Evolutionary conservation across 768 basidiomycete genomes (phyloP).

Genomic region (Leccinum uliginosum): DNA sequence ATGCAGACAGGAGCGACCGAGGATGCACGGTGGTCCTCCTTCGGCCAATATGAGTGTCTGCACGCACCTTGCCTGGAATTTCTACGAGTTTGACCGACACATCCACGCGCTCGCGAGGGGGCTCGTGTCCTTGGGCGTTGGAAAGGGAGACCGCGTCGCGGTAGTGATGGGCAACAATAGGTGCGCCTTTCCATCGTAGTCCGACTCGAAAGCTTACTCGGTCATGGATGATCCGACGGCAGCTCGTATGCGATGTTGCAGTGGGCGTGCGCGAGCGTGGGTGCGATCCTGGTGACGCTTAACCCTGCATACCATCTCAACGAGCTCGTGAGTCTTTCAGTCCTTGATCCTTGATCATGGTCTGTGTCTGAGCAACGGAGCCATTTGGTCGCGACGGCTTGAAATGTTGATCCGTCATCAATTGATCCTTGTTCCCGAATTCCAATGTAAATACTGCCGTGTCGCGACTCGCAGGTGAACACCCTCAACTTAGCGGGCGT

Average conservation of each 20-base stretch:
- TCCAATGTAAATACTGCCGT: too few species aligned
- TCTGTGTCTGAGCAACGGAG: too few species aligned
- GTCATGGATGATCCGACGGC: not conserved
- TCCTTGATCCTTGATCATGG: not conserved
- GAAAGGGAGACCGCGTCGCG: slow-evolving; percentile 71
- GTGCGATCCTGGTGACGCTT: slow-evolving; percentile 75
- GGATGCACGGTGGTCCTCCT: slow-evolving; percentile 57
- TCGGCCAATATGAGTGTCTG: slow-evolving; percentile 46
- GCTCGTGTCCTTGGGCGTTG: slow-evolving; percentile 64
- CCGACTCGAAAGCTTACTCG: not conserved
- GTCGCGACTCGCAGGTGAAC: slow-evolving; percentile 42
- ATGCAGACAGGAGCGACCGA: slow-evolving; percentile 53
- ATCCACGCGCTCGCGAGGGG: slow-evolving; percentile 68
- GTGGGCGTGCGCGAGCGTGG: slow-evolving; percentile 83
- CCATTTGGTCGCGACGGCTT: too few species aligned
- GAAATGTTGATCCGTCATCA: not conserved
- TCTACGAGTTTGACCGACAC: slow-evolving; percentile 61
- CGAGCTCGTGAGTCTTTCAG: slow-evolving; percentile 53
- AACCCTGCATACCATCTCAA: slow-evolving; percentile 75
- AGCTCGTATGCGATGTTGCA: slow-evolving; percentile 80
- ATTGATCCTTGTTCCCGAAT: too few species aligned
- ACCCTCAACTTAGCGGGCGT: slow-evolving; percentile 62
- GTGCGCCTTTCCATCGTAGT: slow-evolving; percentile 32
- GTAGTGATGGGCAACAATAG: slow-evolving; percentile 86
- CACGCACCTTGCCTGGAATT: slow-evolving; percentile 70